phyloP scores from a whole-genome alignment of 148 eudicot genomes.

The Amaranthus hypochondriacus region DNA sequence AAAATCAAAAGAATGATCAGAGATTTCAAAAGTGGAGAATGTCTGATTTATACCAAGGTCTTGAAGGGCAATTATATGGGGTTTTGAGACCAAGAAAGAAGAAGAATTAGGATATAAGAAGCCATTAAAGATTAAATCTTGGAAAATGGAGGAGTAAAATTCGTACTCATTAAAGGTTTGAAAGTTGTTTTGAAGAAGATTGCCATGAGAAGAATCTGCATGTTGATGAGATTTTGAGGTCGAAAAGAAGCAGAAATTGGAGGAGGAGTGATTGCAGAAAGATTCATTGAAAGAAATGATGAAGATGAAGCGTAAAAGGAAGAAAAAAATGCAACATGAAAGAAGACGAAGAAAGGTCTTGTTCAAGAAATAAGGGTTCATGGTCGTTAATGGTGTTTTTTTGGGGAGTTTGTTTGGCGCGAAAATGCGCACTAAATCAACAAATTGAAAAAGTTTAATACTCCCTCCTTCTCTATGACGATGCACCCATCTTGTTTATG shows the following conservation, averaged over 20 bases:
- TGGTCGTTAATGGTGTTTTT: not conserved
- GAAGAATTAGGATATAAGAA: constrained; percentile 36
- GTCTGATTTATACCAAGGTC: constrained; percentile 15
- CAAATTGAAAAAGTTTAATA: too few species aligned
- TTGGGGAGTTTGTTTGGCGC: constrained; percentile 12
- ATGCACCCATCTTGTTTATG: too few species aligned
- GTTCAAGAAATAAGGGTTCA: not conserved
- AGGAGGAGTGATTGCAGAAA: constrained; percentile 11
- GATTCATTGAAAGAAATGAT: not conserved
- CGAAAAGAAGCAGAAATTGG: constrained; percentile 65
- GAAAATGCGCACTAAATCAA: not conserved
- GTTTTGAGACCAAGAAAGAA: not conserved
- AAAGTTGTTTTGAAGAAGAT: not conserved
- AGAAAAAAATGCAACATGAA: constrained; percentile 1
- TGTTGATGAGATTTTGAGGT: not conserved
- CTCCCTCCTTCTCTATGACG: too few species aligned
- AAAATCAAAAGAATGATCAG: constrained; percentile 45
- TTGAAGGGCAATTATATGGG: constrained; percentile 18
- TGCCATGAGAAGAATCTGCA: not conserved
- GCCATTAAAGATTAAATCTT: constrained; percentile 56
- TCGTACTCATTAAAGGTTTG: constrained; percentile 16
- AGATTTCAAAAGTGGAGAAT: not conserved
- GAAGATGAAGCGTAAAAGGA: constrained; percentile 2
- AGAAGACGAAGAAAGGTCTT: constrained; percentile 9
- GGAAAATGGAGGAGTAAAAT: constrained; percentile 52